These are phyloP conservation scores for Chaetomium strumarium DNA, from an alignment of 2,329 filamentous ascomycete genomes.

Conservation along the genomic window DNA sequence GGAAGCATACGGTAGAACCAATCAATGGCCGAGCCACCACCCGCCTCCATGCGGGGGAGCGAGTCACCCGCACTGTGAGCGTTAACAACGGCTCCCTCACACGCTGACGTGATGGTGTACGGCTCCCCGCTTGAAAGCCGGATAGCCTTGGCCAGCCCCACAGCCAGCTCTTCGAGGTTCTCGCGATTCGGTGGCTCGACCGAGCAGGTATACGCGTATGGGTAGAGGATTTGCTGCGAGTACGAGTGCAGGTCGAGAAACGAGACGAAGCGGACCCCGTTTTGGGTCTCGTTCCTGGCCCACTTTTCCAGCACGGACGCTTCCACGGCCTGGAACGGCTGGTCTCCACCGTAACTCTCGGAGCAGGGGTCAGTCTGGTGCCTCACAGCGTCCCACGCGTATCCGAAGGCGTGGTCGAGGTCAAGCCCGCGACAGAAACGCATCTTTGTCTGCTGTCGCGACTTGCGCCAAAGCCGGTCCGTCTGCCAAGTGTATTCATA, in stretches of 20 bases:
- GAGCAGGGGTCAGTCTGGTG: slow-evolving; percentile 76
- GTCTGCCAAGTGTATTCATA: slow-evolving; percentile 90
- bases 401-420: slow-evolving; percentile 80
- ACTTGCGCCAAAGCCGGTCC: slow-evolving; percentile 93
- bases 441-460: slow-evolving; percentile 74
- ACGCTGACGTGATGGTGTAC: slow-evolving; percentile 77
- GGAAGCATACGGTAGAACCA: slow-evolving; percentile 68
- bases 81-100: slow-evolving; percentile 63
- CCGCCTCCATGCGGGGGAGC: slow-evolving; percentile 56
- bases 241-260: slow-evolving; percentile 91
- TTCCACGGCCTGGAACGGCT: slow-evolving; percentile 79
- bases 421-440: slow-evolving; percentile 84
- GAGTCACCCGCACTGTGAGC: slow-evolving; percentile 25
- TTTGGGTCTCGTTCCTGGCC: slow-evolving; percentile 70
- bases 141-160: slow-evolving; percentile 85
- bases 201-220: slow-evolving; percentile 80
- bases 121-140: slow-evolving; percentile 69
- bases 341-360: slow-evolving; percentile 79
- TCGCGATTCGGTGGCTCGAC: slow-evolving; percentile 77
- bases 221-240: slow-evolving; percentile 89
- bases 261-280: slow-evolving; percentile 71
- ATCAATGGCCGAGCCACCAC: slow-evolving; percentile 82
- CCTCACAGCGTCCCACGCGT: slow-evolving; percentile 69
- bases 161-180: slow-evolving; percentile 83
- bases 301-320: slow-evolving; percentile 69